phyloP scores from a whole-genome alignment of 2,329 filamentous ascomycete species.

The Colletotrichum sp. region DNA sequence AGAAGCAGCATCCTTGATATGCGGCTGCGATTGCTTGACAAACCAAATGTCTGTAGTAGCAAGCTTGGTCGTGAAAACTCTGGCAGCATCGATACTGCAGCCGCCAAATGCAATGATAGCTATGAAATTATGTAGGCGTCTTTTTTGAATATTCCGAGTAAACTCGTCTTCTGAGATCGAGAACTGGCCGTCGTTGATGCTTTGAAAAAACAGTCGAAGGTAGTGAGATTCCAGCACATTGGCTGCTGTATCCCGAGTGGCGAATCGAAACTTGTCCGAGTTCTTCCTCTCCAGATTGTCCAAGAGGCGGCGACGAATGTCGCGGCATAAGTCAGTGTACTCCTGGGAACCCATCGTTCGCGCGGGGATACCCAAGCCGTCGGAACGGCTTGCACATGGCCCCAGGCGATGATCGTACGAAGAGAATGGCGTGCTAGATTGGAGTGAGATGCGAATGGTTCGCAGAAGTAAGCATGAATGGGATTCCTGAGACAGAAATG shows the following conservation, averaged over 20 bases:
- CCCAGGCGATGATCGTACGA: background rate
- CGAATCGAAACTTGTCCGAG: background rate
- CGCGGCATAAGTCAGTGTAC: background rate
- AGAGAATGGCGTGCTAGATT: background rate
- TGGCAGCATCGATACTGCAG: background rate
- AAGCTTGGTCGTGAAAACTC: background rate
- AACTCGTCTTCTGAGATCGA: background rate
- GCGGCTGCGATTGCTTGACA: background rate
- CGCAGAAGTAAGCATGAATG: background rate
- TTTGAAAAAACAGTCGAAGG: background rate
- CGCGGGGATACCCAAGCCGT: background rate
- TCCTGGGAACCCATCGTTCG: background rate
- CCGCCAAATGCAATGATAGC: background rate
- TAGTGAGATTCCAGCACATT: background rate
- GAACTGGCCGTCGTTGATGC: background rate
- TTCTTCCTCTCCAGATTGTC: background rate
- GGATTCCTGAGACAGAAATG: background rate
- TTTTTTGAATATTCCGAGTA: background rate
- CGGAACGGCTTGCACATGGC: background rate
- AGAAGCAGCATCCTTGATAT: background rate
- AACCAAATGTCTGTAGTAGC: background rate
- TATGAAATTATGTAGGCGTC: background rate
- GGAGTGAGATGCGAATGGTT: background rate
- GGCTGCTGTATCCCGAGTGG: background rate
- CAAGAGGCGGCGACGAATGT: background rate